Conservation (phyloP, 345 rosid species). For the Eucalyptus marginata region DNA sequence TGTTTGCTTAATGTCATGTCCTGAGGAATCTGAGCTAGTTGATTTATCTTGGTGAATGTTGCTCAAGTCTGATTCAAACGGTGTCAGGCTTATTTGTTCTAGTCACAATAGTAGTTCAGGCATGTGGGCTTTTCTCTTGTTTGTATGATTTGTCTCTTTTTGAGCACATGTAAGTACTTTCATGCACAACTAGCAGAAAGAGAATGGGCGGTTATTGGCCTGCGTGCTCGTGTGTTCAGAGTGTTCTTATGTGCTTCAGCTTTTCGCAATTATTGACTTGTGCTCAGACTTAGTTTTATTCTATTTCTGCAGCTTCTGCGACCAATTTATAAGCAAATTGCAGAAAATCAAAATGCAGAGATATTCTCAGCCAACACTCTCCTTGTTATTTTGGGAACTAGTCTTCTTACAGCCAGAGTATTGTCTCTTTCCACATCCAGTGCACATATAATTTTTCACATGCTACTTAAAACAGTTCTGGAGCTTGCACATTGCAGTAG, state of each 20-base stretch:
- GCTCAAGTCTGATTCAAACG: neutral
- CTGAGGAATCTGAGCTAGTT: neutral
- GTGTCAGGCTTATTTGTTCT: neutral
- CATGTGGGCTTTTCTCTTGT: neutral
- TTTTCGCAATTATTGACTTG: neutral
- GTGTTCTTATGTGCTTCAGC: neutral
- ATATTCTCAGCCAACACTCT: slow-evolving; percentile 98
- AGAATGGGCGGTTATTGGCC: neutral
- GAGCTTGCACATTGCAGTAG: neutral
- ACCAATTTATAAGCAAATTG: slow-evolving; percentile 94
- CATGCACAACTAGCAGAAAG: neutral
- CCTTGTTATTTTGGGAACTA: slow-evolving; percentile 91
- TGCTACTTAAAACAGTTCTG: neutral
- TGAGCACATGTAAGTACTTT: neutral
- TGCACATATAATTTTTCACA: neutral
- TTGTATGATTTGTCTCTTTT: neutral
- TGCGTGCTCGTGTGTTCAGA: neutral
- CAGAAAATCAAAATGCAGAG: slow-evolving; percentile 96
- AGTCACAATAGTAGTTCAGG: neutral
- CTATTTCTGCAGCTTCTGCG: slow-evolving; percentile 75
- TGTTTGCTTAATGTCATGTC: neutral
- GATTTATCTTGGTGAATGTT: neutral
- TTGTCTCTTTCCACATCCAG: neutral
- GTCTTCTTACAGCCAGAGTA: slow-evolving; percentile 99
- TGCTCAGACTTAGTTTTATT: neutral